These are phyloP conservation scores for Coemansia sp. DNA, from an alignment of 192 early-diverging fungal species.

Conservation along the genomic window DNA sequence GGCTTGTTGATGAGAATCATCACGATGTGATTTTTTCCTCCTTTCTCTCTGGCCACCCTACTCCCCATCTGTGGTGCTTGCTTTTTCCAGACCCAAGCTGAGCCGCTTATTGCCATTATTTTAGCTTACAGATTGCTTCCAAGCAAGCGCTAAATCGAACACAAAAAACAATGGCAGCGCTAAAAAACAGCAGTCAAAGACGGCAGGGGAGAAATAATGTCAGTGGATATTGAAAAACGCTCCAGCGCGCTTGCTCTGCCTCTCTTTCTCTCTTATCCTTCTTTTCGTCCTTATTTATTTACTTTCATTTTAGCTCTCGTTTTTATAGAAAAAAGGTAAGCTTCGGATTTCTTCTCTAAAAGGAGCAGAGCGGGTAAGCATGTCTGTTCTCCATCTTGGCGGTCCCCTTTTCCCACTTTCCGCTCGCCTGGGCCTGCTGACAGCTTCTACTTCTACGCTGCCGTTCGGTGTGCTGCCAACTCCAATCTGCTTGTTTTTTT, in stretches of 20 bases:
- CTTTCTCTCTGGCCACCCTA: neutral
- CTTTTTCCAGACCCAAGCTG: slow-evolving; percentile 8
- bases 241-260: neutral
- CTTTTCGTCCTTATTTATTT: slow-evolving; percentile 19
- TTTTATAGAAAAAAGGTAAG: slow-evolving; percentile 31
- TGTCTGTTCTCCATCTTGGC: slow-evolving; percentile 1
- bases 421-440: neutral
- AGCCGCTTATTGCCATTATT: neutral
- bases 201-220: neutral
- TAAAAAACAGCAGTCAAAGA: neutral
- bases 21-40: neutral
- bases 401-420: neutral
- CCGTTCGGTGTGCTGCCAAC: neutral
- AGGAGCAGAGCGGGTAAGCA: neutral
- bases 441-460: neutral
- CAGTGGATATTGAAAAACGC: neutral
- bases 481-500: slow-evolving; percentile 16
- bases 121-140: neutral
- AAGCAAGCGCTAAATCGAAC: neutral
- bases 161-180: slow-evolving; percentile 2
- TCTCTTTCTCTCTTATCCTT: slow-evolving; percentile 13
- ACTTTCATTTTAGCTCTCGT: slow-evolving; percentile 15
- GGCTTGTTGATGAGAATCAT: no score
- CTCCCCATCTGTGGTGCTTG: neutral
- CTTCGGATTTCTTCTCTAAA: neutral